Evolutionary conservation across 1,284 basidiomycete genomes (phyloP).

Genomic region (Wallemia hederae): DNA sequence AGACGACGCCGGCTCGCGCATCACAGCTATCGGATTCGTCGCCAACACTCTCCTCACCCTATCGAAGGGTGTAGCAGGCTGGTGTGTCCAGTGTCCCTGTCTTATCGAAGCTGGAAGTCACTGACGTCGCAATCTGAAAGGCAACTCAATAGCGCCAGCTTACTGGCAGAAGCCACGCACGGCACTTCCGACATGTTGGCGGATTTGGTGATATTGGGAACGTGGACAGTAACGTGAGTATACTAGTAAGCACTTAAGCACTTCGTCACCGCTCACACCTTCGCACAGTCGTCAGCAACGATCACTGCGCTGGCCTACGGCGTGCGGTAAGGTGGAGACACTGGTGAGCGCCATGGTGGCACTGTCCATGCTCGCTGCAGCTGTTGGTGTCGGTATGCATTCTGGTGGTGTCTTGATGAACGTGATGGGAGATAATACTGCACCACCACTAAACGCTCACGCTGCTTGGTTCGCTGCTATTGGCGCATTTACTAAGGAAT

Average conservation of each 20-base stretch:
- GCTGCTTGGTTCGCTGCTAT: slow-evolving; percentile 14
- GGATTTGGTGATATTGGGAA: slow-evolving; percentile 14
- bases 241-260: not conserved
- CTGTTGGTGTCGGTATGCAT: slow-evolving; percentile 13
- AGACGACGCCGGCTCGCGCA: slow-evolving; percentile 9
- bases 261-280: not conserved
- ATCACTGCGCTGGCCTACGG: slow-evolving; percentile 11
- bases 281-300: slow-evolving; percentile 6
- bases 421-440: slow-evolving; percentile 5
- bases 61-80: slow-evolving; percentile 8
- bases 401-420: slow-evolving; percentile 9
- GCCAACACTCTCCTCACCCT: slow-evolving; percentile 12
- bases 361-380: slow-evolving; percentile 12
- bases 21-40: slow-evolving; percentile 13
- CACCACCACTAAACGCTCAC: slow-evolving; percentile 11
- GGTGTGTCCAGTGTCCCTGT: not conserved
- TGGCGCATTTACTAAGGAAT: slow-evolving; percentile 13
- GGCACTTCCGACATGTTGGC: slow-evolving; percentile 13
- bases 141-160: slow-evolving; percentile 9
- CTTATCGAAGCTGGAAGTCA: too few relatives aligned
- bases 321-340: slow-evolving; percentile 15
- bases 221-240: slow-evolving; percentile 12
- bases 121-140: not conserved
- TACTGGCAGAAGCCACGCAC: slow-evolving; percentile 15
- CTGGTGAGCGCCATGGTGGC: slow-evolving; percentile 13